phyloP scores from a whole-genome alignment of 192 early-diverging fungal genomes.

The Backusella sp. region DNA sequence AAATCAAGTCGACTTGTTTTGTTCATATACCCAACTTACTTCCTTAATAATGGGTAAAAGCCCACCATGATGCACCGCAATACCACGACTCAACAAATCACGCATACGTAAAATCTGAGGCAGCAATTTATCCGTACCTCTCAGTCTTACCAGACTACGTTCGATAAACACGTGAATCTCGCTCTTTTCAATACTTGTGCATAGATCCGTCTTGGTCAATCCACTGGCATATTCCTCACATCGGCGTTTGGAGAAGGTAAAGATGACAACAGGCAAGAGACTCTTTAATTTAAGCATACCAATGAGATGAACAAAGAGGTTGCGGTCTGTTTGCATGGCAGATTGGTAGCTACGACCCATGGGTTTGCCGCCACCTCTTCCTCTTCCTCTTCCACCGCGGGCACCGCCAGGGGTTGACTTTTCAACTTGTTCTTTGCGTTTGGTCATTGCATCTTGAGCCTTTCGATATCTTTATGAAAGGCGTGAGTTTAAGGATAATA shows the following conservation, averaged over 20 bases:
- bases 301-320: conserved; percentile 81
- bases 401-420: conserved; percentile 42
- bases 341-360: conserved; percentile 36
- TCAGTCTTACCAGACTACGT: conserved; percentile 74
- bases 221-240: conserved; percentile 89
- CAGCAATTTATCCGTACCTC: conserved; percentile 79
- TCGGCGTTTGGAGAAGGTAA: conserved; percentile 93
- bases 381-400: conserved; percentile 37
- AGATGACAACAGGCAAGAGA: conserved; percentile 88
- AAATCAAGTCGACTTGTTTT: background rate
- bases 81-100: conserved; percentile 84
- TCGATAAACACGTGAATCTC: conserved; percentile 89
- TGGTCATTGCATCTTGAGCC: conserved; percentile 70
- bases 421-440: conserved; percentile 51
- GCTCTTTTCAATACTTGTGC: conserved; percentile 72
- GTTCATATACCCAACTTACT: conserved; percentile 27
- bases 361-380: conserved; percentile 41
- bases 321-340: conserved; percentile 58
- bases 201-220: conserved; percentile 82
- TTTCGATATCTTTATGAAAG: conserved; percentile 60
- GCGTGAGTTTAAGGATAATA: conserved; percentile 34
- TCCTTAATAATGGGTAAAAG: conserved; percentile 98
- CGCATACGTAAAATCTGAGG: conserved; percentile 88
- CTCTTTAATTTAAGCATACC: conserved; percentile 68
- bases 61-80: conserved; percentile 97